A percentile compares a stretch with the other conserved stretches of the same genome.
phyloP scores from a whole-genome alignment of 495 filamentous ascomycete genomes.

The Penicillium subrubescens region DNA sequence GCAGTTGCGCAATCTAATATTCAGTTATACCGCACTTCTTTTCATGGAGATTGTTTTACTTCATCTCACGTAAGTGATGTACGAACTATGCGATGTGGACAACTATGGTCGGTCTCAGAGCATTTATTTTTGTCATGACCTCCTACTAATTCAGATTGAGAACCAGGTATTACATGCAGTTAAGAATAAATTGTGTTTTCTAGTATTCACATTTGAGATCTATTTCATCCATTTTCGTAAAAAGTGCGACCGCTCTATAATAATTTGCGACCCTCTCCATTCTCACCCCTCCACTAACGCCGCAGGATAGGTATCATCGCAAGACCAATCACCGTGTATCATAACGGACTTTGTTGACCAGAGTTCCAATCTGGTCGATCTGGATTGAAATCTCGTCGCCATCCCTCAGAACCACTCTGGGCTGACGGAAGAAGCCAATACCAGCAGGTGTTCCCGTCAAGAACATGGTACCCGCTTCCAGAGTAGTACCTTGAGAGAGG shows the following conservation, averaged over 20 bases:
- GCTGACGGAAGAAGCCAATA: slow-evolving; percentile 45
- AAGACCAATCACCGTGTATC: slow-evolving; percentile 7
- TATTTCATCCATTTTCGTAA: not conserved
- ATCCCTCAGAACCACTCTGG: slow-evolving; percentile 49
- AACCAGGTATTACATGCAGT: too few relatives aligned
- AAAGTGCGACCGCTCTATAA: not conserved
- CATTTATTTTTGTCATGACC: too few relatives aligned
- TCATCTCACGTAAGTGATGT: too few relatives aligned
- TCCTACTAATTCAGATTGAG: too few relatives aligned
- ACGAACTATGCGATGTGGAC: too few relatives aligned
- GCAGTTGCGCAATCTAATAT: too few relatives aligned
- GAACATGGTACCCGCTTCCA: slow-evolving; percentile 40
- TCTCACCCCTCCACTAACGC: too few relatives aligned
- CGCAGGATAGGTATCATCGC: not conserved
- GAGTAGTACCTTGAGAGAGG: slow-evolving; percentile 44
- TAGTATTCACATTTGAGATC: too few relatives aligned
- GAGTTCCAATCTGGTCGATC: slow-evolving; percentile 40
- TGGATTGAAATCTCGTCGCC: slow-evolving; percentile 56
- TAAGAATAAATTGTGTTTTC: too few relatives aligned
- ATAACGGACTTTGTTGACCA: slow-evolving; percentile 33
- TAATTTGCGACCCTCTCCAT: not conserved
- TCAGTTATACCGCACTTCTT: too few relatives aligned
- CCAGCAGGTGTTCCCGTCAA: slow-evolving; percentile 46
- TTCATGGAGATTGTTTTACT: too few relatives aligned
- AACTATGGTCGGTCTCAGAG: too few relatives aligned